phyloP scores from a whole-genome alignment of 2,329 filamentous ascomycete genomes.

The Talaromyces marneffei region DNA sequence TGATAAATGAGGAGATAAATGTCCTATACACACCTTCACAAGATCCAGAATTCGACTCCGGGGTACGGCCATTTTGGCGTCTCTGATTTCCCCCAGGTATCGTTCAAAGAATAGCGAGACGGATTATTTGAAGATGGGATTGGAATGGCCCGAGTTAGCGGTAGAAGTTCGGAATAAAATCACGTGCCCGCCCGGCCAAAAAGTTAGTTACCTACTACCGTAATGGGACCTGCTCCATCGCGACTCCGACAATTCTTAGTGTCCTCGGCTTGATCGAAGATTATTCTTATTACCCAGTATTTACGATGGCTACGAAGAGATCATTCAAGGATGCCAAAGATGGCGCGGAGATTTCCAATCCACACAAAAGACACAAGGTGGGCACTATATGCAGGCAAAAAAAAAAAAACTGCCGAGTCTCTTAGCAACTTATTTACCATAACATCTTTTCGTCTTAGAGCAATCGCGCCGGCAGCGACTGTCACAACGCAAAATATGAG shows the following conservation, averaged over 20 bases:
- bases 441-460: conserved; percentile 5
- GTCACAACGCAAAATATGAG: not conserved
- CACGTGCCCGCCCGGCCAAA: not conserved
- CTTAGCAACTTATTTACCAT: not conserved
- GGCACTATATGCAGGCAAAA: not conserved
- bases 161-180: not conserved
- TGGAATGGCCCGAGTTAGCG: not conserved
- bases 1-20: not conserved
- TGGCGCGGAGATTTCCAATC: not conserved
- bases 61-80: conserved; percentile 10
- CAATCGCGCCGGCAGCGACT: not conserved
- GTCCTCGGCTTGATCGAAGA: not conserved
- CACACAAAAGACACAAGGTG: conserved; percentile 20
- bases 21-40: conserved; percentile 60
- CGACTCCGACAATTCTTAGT: not conserved
- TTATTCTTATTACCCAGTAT: not conserved
- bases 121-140: not conserved
- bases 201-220: too few relatives aligned
- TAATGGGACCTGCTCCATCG: not conserved
- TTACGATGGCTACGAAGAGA: conserved; percentile 26
- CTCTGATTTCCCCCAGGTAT: not conserved
- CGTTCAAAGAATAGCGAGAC: not conserved
- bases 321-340: conserved; percentile 15
- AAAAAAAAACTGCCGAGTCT: not conserved
- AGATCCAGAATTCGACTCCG: conserved; percentile 57